Evolutionary conservation across 257 asterid species (phyloP).

Genomic region (Capsicum chinense): DNA sequence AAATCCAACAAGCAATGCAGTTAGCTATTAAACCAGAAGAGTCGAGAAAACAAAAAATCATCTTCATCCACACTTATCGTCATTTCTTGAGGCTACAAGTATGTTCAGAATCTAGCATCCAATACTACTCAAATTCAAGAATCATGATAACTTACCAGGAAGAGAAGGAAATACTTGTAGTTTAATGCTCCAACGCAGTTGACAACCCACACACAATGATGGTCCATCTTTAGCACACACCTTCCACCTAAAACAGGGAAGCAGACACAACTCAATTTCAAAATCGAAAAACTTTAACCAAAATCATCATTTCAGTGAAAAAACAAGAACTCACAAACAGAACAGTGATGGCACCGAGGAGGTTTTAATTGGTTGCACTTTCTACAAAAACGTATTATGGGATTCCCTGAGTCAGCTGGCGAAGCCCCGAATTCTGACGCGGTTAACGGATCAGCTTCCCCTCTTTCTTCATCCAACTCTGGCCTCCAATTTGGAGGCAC

Average conservation of each 20-base stretch:
- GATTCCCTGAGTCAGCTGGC: slow-evolving; percentile 55
- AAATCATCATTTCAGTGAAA: slow-evolving; percentile 18
- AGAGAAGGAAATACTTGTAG: slow-evolving; percentile 96
- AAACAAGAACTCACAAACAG: slow-evolving; percentile 85
- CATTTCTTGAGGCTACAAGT: neutral
- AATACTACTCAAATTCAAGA: neutral
- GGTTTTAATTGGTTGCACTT: slow-evolving; percentile 98
- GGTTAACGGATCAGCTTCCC: slow-evolving; percentile 76
- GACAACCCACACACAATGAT: slow-evolving; percentile 99
- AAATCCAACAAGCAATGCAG: neutral
- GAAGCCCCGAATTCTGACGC: slow-evolving; percentile 54
- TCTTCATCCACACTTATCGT: neutral
- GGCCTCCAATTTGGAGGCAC: slow-evolving; percentile 98
- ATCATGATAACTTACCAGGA: slow-evolving; percentile 63
- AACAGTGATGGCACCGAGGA: slow-evolving; percentile 99
- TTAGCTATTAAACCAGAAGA: neutral
- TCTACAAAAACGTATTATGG: slow-evolving; percentile 75
- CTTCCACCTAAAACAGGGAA: slow-evolving; percentile 77
- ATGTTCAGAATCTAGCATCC: neutral
- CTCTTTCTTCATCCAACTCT: slow-evolving; percentile 80
- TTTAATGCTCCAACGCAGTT: slow-evolving; percentile 98
- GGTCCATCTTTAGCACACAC: slow-evolving; percentile 98
- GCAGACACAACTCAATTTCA: slow-evolving; percentile 28
- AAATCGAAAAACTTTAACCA: slow-evolving; percentile 11
- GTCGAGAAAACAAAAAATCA: neutral